A percentile compares a stretch with the other conserved stretches of the same genome.
These are phyloP conservation scores for Ogataea glucozyma DNA, from an alignment of 805 yeast genomes.

Conservation along the genomic window DNA sequence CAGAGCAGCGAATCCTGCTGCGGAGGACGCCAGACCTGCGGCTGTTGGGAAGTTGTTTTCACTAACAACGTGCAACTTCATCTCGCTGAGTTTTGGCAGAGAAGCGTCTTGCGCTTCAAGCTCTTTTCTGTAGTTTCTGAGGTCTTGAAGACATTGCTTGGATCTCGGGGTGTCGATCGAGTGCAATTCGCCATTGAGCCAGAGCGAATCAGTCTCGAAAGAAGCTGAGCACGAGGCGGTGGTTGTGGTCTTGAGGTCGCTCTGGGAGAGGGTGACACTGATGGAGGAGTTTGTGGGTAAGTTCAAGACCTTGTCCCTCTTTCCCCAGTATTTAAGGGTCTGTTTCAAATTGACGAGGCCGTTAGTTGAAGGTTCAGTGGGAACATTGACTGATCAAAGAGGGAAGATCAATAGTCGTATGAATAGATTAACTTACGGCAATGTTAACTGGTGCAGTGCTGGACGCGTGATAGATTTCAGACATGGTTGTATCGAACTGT, in stretches of 20 bases:
- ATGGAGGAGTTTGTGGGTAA: constrained; percentile 96
- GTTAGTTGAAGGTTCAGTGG: constrained; percentile 9
- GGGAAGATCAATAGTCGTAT: too few relatives aligned
- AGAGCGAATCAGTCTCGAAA: constrained; percentile 65
- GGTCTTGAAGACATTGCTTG: constrained; percentile 72
- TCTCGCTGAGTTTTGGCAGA: constrained; percentile 62
- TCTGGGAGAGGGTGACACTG: constrained; percentile 89
- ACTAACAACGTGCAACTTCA: constrained; percentile 77
- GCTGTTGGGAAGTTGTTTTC: constrained; percentile 99
- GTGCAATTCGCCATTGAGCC: constrained; percentile 85
- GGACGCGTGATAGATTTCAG: constrained; percentile 61
- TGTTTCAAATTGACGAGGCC: constrained; percentile 22
- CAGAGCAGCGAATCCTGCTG: constrained; percentile 97
- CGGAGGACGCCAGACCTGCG: constrained; percentile 96
- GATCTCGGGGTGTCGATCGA: constrained; percentile 63
- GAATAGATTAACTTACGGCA: constrained; percentile 81
- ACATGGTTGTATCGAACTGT: too few relatives aligned
- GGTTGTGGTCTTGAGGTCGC: constrained; percentile 87
- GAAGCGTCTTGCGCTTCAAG: constrained; percentile 56
- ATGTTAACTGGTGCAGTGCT: constrained; percentile 97
- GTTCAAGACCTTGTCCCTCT: constrained; percentile 84
- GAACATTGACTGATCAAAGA: neutral
- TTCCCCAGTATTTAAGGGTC: constrained; percentile 99
- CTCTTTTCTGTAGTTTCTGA: constrained; percentile 64
- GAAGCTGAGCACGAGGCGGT: constrained; percentile 71